A percentile compares a stretch with the other conserved stretches of the same genome.
These are phyloP conservation scores for Cutaneotrichosporon sp. DNA, from an alignment of 1,284 basidiomycete species.

Conservation along the genomic window DNA sequence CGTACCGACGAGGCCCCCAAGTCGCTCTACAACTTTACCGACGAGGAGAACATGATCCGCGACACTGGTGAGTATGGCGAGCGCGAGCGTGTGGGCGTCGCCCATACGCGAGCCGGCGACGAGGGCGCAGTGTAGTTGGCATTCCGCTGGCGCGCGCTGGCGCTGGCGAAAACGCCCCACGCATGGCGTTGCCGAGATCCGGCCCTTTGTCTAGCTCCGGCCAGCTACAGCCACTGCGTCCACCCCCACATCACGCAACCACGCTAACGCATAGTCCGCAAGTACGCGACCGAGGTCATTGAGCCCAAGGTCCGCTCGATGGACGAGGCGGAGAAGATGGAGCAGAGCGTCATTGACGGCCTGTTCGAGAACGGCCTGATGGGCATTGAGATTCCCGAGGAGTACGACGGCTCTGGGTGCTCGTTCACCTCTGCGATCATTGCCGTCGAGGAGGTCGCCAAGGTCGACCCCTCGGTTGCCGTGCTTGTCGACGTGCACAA, in stretches of 20 bases:
- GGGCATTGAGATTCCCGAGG: slow-evolving; percentile 88
- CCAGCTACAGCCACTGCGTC: too few species aligned
- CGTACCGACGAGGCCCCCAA: slow-evolving; percentile 41
- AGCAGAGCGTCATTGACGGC: slow-evolving; percentile 68
- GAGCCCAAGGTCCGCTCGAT: slow-evolving; percentile 88
- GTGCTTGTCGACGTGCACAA: slow-evolving; percentile 98
- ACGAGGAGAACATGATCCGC: slow-evolving; percentile 84
- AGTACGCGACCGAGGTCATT: slow-evolving; percentile 84
- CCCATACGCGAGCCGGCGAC: too few species aligned
- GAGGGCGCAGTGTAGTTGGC: too few species aligned
- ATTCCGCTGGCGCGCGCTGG: too few species aligned
- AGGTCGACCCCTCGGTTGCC: slow-evolving; percentile 92
- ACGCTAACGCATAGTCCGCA: slow-evolving; percentile 56
- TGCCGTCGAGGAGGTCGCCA: slow-evolving; percentile 85
- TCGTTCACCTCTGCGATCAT: slow-evolving; percentile 96
- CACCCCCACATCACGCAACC: background rate
- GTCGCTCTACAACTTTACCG: slow-evolving; percentile 68
- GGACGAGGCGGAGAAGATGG: slow-evolving; percentile 98
- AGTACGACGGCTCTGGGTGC: slow-evolving; percentile 78
- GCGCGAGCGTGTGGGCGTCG: background rate
- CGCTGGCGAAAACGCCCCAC: too few species aligned
- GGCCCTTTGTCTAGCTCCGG: too few species aligned
- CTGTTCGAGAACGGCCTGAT: slow-evolving; percentile 97
- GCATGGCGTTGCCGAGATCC: too few species aligned
- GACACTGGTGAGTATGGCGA: slow-evolving; percentile 63